Base-by-base conservation (phyloP, 1,284 basidiomycete species). In the Trametes versicolor region DNA sequence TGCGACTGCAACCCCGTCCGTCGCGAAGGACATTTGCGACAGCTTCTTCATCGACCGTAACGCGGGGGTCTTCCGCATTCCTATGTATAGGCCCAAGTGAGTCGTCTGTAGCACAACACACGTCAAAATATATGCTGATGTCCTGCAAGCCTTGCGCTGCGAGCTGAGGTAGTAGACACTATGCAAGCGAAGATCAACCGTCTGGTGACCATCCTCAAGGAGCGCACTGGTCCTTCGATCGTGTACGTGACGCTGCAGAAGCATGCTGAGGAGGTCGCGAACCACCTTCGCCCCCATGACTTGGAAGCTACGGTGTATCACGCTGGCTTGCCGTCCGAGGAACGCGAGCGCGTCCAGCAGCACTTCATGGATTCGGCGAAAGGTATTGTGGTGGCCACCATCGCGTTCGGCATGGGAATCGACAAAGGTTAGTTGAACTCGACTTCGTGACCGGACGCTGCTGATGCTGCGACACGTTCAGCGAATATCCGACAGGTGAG, bases 401-500 rank as follows among this genome's bases (percentile, higher is more conserved):
- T 85, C 57, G 87, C 87, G 0, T 92, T 92, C 70, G 91, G 91
- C 5, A 92, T 93, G 90, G 78, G 78, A 29, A 92, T 92, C 73
- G 90, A 92, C 79, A 91, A 91, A 71, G 81, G 88, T 74, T 63
- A 65, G 60, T 48, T 21, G 19, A n/a, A 23, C 12, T 21, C n/a
- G 15, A 19, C 41, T 34, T 1, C n/a, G 5, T n/a, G 1, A 25
- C 39, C 13, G 19, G 15, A 2, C 17, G 25, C 29, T 29, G 10
- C 17, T 54, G 10, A 41, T 4, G 4, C 25, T 27, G 17, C 12
- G 23, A 15, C 19, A 34, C 34, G 19, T 45, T 4, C 3, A 74
- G 73, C 74, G 36, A 70, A 78, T 59, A 79, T 80, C 49, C 74
- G 75, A 58, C 76, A 76, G 73, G 77, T 80, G 36, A 48, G 66